Conservation (phyloP, 305 asterid species). For the Fraxinus latifolia region DNA sequence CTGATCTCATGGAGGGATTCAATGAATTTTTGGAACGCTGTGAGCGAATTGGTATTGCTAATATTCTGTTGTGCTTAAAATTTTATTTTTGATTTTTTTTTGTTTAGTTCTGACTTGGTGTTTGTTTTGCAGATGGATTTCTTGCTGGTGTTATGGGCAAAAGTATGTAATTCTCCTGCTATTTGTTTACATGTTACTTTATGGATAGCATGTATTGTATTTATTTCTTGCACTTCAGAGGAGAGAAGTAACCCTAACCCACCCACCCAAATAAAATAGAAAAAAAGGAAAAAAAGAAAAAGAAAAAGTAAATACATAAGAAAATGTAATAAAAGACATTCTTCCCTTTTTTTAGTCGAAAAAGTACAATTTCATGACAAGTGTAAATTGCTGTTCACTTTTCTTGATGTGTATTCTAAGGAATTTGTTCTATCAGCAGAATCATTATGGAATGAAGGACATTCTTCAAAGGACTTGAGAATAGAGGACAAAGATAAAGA, state of each 20-base stretch:
- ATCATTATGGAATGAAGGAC: constrained; percentile 84
- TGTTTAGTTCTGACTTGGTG: constrained; percentile 30
- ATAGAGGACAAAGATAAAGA: constrained; percentile 82
- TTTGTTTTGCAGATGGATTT: constrained; percentile 80
- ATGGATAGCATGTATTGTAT: background rate
- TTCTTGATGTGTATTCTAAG: constrained; percentile 26
- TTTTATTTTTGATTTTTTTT: constrained; percentile 11
- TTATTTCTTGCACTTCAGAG: background rate
- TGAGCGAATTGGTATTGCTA: constrained; percentile 72
- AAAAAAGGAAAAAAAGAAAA: background rate
- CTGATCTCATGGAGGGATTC: constrained; percentile 98
- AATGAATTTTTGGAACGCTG: constrained; percentile 85
- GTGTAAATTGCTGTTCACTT: background rate
- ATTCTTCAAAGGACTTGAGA: constrained; percentile 58
- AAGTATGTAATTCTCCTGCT: constrained; percentile 57
- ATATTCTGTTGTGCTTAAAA: constrained; percentile 20
- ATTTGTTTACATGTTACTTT: background rate
- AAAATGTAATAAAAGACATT: background rate
- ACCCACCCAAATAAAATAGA: background rate
- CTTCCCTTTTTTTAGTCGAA: background rate
- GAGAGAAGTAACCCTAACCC: background rate
- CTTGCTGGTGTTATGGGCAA: constrained; percentile 93
- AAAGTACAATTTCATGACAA: background rate
- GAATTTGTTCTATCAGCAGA: constrained; percentile 48
- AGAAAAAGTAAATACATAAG: background rate